Evolutionary conservation across 306 rosid genomes (phyloP), one percentile per base, ranked within the genome.

Genomic region (Vigna angularis): DNA sequence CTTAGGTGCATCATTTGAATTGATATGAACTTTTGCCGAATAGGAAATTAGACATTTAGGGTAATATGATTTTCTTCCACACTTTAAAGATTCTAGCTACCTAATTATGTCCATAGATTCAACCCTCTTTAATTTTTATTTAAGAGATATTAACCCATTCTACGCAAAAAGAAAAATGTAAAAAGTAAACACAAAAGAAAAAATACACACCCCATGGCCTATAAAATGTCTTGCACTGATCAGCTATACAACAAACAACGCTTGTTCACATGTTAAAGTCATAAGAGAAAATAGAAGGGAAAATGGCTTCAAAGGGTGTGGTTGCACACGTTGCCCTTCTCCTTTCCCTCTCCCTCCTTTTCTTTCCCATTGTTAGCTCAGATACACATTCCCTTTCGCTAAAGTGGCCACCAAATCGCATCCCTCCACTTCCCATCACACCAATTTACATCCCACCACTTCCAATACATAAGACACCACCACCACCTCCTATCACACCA

Each of bases 321-420:
- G 1, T 26, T 12, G 38, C 17, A 26, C 14, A 9, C 4, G 7
- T 26, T 13, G 6, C 65, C 20, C 18, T 61, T 61, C 12, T 30
- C 12, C 20, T 61, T n/a, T 14, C 11, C 66, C 20, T 61, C 6
- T 13, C 3, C 44, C 4, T 61, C 12, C n/a, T 61, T 30, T 15
- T 15, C 20, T 15, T 61, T 30, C 34, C 66, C 11, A 61, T 30
- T 4, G 44, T 30, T 17, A 52, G 26, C 5, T 52, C 26, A 2
- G 14, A 0, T 0, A 7, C 0, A 1, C 10, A 5, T 5, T 4
- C 9, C 7, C 34, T 2, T 11, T 7, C 2, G 5, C 3, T 30
- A 1, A 0, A 0, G 18, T 5, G 2, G 18, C 32, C 32, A 30
- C 32, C 32, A 30, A 3, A 0, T 30, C 4, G 6, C 3, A 56